These are phyloP conservation scores for Suhomyces taliae DNA, from an alignment of 1,139 yeast genomes.

Conservation along the genomic window DNA sequence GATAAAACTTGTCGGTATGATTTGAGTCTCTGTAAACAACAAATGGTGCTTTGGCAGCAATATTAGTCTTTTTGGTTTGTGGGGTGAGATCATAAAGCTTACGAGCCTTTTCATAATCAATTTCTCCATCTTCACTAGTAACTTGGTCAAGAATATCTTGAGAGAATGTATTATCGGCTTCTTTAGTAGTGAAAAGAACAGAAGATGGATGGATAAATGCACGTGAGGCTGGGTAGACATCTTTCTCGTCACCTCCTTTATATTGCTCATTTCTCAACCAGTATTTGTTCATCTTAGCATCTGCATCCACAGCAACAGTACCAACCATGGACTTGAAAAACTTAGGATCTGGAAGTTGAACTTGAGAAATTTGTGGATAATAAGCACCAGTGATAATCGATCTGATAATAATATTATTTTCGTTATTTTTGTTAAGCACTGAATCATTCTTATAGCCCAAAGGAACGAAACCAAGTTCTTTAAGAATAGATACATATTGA, in stretches of 20 bases:
- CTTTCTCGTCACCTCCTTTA: conserved; percentile 10
- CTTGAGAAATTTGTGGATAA: conserved; percentile 80
- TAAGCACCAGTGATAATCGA: conserved; percentile 78
- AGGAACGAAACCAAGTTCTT: conserved; percentile 77
- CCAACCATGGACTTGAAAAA: conserved; percentile 72
- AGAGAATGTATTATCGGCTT: conserved; percentile 9
- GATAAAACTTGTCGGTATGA: conserved; percentile 65
- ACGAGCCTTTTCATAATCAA: conserved; percentile 31
- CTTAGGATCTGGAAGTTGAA: conserved; percentile 79
- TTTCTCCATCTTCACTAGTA: conserved; percentile 40
- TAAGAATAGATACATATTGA: conserved; percentile 66
- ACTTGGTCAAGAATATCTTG: conserved; percentile 24
- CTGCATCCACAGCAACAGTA: conserved; percentile 80
- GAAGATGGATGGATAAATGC: conserved; percentile 88
- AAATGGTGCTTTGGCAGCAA: conserved; percentile 49
- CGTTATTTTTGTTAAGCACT: conserved; percentile 46
- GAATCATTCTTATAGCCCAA: conserved; percentile 32
- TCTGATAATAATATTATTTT: conserved; percentile 53
- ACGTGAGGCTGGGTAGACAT: conserved; percentile 52
- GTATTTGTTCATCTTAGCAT: conserved; percentile 67
- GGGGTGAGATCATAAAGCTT: conserved; percentile 35
- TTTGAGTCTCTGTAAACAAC: conserved; percentile 57
- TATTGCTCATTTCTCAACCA: conserved; percentile 63
- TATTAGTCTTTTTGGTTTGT: conserved; percentile 23
- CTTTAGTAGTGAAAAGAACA: conserved; percentile 47